Base-by-base conservation (phyloP, 139 green algal genomes). In the Chara braunii region DNA sequence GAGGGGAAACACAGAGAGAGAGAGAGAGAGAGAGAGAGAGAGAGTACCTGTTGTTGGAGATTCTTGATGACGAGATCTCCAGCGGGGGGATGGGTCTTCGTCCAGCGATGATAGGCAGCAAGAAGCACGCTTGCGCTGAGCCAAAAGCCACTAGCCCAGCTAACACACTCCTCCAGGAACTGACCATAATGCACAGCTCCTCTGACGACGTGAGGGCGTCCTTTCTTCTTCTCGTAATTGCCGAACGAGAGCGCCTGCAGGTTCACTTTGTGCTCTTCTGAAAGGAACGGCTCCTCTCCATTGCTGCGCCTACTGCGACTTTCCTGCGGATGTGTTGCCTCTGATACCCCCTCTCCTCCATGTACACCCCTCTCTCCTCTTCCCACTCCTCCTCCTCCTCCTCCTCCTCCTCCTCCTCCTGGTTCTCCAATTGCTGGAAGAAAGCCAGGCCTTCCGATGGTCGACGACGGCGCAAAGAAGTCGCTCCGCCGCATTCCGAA, bases 211-310 rank as follows among this genome's bases (percentile, higher is more conserved):
- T 67, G 57, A 26, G 57, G 57, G 32, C 57, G 42, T n/a, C 57
- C 57, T 45, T 67, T 67, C 18, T 67, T 67, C 57, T 67, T 67
- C 43, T 67, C 57, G 7, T 67, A 67, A 6, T 67, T 45, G 8
- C 57, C 57, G 4, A 29, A 4, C 4, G 57, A 42, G 5, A 67
- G 18, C 26, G 11, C 9, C 22, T 24, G 26, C 57, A 67, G 43
- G 5, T 64, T 67, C 44, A 36, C 36, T 45, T 45, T 66, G 18
- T 24, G 36, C 12, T 60, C 57, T 5, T 60, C 7, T 12, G 5
- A 30, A 18, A 67, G 26, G 18, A 67, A 67, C 4, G 29, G 48
- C 48, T 48, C 18, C 40, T 48, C 40, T 48, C 40, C 18, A 18
- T 18, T 48, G 40, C 40, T 48, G 40, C 40, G 40, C 18, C 18